Percentiles rank a stretch among this genome's conserved stretches.
phyloP scores from a whole-genome alignment of 495 filamentous ascomycete genomes.

The Aspergillus diversus region DNA sequence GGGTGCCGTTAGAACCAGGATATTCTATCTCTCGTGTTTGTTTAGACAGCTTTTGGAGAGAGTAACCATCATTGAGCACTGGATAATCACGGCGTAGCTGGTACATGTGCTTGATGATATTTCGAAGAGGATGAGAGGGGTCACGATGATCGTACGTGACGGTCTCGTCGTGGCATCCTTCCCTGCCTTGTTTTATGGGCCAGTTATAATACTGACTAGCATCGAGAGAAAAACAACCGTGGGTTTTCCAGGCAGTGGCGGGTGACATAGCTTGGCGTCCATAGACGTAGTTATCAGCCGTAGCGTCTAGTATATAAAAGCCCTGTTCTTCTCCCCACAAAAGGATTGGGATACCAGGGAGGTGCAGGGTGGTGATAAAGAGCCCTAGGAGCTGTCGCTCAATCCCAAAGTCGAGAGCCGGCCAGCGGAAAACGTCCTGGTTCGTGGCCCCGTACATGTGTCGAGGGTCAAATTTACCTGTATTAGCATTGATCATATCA shows the following conservation, averaged over 20 bases:
- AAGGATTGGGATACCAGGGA: slow-evolving; percentile 69
- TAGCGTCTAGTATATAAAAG: slow-evolving; percentile 69
- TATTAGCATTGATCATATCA: slow-evolving; percentile 68
- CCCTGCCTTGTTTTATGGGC: slow-evolving; percentile 57
- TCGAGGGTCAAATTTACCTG: slow-evolving; percentile 68
- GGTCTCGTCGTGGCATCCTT: slow-evolving; percentile 62
- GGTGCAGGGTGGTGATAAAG: slow-evolving; percentile 65
- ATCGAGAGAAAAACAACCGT: slow-evolving; percentile 66
- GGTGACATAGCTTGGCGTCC: slow-evolving; percentile 71
- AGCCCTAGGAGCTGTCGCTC: slow-evolving; percentile 63
- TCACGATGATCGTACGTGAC: slow-evolving; percentile 71
- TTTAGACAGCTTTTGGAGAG: slow-evolving; percentile 62
- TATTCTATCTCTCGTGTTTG: slow-evolving; percentile 56
- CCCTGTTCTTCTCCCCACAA: slow-evolving; percentile 75
- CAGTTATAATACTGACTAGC: slow-evolving; percentile 61
- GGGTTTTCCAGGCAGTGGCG: slow-evolving; percentile 67
- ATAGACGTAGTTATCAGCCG: slow-evolving; percentile 70
- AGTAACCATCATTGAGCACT: slow-evolving; percentile 67
- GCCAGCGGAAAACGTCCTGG: slow-evolving; percentile 79
- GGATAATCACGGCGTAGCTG: slow-evolving; percentile 61
- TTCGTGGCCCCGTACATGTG: slow-evolving; percentile 74
- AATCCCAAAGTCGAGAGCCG: slow-evolving; percentile 63
- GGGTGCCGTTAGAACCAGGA: slow-evolving; percentile 55
- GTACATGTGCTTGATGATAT: slow-evolving; percentile 70
- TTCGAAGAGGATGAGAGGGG: slow-evolving; percentile 67